Conservation (phyloP, 2,329 filamentous ascomycete genomes). For the Xylaria sp. region DNA sequence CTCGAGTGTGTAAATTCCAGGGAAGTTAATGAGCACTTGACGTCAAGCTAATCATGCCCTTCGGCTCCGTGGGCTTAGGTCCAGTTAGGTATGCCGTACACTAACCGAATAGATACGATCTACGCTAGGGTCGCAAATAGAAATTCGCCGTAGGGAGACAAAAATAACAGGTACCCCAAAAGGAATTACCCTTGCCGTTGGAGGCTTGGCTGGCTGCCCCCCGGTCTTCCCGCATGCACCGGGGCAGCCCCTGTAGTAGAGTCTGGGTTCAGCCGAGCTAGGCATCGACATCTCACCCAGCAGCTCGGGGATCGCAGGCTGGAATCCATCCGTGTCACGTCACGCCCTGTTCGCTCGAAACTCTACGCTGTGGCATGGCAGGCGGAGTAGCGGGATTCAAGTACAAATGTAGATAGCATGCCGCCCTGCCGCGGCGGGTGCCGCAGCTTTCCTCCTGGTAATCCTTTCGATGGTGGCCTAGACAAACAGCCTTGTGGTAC, state of each 20-base stretch:
- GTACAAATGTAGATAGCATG: conserved; percentile 39
- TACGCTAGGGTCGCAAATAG: conserved; percentile 34
- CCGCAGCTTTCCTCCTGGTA: conserved; percentile 7
- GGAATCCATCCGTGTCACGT: conserved; percentile 43
- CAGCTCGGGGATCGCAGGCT: conserved; percentile 20
- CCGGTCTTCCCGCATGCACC: conserved; percentile 36
- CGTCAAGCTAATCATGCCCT: conserved; percentile 32
- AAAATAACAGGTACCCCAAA: conserved; percentile 37
- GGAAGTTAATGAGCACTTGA: conserved; percentile 21
- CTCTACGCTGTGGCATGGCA: conserved; percentile 20
- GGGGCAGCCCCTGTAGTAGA: conserved; percentile 35
- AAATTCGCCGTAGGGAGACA: conserved; percentile 30
- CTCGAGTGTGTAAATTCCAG: conserved; percentile 9
- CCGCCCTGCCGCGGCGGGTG: conserved; percentile 36
- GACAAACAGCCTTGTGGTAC: conserved; percentile 44
- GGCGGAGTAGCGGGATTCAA: conserved; percentile 44
- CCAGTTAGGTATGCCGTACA: conserved; percentile 3
- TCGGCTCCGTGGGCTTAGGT: conserved; percentile 19
- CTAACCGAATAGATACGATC: conserved; percentile 29
- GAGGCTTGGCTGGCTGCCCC: conserved; percentile 37
- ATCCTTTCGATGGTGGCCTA: conserved; percentile 18
- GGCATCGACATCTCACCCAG: conserved; percentile 32
- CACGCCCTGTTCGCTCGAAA: conserved; percentile 33
- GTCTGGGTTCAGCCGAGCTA: conserved; percentile 33
- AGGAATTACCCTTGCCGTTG: conserved; percentile 21